Evolutionary conservation across 768 basidiomycete species (phyloP).

Genomic region (Termitomyces sp.): DNA sequence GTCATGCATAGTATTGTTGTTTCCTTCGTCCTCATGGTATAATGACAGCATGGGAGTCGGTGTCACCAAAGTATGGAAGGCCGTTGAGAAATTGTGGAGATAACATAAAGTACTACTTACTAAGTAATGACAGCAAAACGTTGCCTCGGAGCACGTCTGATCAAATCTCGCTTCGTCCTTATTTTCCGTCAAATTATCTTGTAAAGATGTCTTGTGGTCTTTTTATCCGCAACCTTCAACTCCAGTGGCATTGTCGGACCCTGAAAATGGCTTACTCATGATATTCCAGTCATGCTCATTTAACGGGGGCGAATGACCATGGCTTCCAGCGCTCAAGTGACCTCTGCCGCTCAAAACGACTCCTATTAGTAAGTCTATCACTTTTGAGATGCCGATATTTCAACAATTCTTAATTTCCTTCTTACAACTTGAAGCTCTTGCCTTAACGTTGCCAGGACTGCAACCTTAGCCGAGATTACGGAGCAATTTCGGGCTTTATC

Average conservation of each 20-base stretch:
- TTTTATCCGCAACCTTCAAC: too few relatives aligned
- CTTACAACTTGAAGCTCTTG: slow-evolving; percentile 49
- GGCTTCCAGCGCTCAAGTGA: background rate
- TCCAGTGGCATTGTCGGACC: background rate
- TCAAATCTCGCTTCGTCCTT: background rate
- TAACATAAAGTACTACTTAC: background rate
- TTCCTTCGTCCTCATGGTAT: slow-evolving; percentile 4
- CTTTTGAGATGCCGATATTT: background rate
- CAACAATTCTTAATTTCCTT: background rate
- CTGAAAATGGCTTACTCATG: background rate
- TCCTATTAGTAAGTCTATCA: slow-evolving; percentile 18
- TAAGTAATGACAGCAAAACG: background rate
- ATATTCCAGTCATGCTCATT: too few relatives aligned
- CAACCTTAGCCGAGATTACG: slow-evolving; percentile 64
- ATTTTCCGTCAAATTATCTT: background rate
- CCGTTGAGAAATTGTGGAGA: background rate
- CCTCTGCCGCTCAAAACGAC: slow-evolving; percentile 8
- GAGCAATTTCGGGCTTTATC: slow-evolving; percentile 70
- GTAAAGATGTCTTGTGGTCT: background rate
- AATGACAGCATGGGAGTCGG: slow-evolving; percentile 63
- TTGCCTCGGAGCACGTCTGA: background rate
- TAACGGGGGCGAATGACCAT: too few relatives aligned
- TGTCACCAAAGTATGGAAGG: slow-evolving; percentile 20
- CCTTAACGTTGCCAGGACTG: slow-evolving; percentile 62
- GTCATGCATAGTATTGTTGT: slow-evolving; percentile 21